Conservation (phyloP, 1,284 basidiomycete genomes). For the Ceratobasidium sp. region DNA sequence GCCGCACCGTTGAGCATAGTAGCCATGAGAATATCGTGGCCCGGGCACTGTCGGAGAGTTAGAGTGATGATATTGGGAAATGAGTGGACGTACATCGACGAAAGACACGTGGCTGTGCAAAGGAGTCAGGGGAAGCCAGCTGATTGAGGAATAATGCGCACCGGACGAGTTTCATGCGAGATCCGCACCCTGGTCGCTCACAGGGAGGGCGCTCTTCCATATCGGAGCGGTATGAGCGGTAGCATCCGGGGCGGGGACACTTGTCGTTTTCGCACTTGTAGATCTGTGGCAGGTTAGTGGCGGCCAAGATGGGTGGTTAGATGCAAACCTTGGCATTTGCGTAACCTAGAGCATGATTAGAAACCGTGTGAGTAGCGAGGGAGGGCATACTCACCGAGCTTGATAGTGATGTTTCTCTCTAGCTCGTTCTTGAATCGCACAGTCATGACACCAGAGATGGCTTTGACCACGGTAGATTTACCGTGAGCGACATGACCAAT, state of each 20-base stretch:
- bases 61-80: neutral
- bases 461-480: constrained; percentile 98
- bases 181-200: constrained; percentile 90
- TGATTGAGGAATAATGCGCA: constrained; percentile 41
- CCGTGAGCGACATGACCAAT: constrained; percentile 99
- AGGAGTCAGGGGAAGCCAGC: constrained; percentile 17
- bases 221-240: constrained; percentile 90
- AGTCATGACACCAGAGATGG: constrained; percentile 98
- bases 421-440: constrained; percentile 99
- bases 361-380: constrained; percentile 41
- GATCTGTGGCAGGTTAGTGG: constrained; percentile 63
- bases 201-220: constrained; percentile 95
- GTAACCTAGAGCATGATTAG: constrained; percentile 58
- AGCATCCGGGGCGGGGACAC: constrained; percentile 93
- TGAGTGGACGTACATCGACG: constrained; percentile 64
- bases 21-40: constrained; percentile 98
- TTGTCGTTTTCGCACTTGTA: constrained; percentile 96
- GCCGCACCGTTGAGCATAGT: constrained; percentile 99
- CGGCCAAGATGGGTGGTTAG: neutral
- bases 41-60: constrained; percentile 63
- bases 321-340: constrained; percentile 91
- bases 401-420: constrained; percentile 98
- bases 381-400: constrained; percentile 66
- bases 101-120: constrained; percentile 84
- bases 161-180: constrained; percentile 86